A percentile compares a stretch with the other conserved stretches of the same genome.
phyloP scores from a whole-genome alignment of 2,329 filamentous ascomycete species.

The Verticillium alfalfae region DNA sequence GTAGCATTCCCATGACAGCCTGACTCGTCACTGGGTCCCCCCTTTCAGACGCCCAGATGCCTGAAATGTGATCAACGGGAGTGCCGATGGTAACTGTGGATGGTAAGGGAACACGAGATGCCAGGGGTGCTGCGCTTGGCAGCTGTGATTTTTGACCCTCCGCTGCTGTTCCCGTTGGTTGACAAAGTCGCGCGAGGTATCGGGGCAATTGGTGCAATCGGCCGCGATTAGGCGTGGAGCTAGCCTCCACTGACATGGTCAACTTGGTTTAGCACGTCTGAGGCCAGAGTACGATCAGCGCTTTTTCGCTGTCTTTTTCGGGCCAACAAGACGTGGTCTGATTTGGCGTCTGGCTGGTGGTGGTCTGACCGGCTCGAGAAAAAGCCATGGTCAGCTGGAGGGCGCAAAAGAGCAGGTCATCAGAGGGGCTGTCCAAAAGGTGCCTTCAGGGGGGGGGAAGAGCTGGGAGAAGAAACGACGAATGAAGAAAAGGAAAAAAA shows the following conservation, averaged over 20 bases:
- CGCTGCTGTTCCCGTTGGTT: too few species aligned
- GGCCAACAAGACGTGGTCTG: neutral
- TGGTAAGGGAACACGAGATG: neutral
- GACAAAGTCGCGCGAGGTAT: too few species aligned
- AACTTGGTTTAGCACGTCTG: neutral
- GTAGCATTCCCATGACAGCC: neutral
- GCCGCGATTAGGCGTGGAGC: neutral
- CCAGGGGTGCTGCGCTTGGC: neutral
- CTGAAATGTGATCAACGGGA: neutral
- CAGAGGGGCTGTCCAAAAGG: too few species aligned
- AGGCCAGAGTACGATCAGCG: neutral
- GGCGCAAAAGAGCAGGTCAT: too few species aligned
- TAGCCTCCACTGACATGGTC: neutral
- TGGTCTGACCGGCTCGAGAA: neutral
- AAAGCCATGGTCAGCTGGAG: too few species aligned
- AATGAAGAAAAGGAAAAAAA: too few species aligned
- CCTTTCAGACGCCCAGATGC: neutral
- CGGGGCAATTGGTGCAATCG: neutral
- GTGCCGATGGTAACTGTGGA: neutral
- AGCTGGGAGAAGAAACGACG: too few species aligned
- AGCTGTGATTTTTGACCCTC: too few species aligned
- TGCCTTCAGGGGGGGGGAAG: too few species aligned
- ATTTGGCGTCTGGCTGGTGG: neutral
- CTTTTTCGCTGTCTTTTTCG: neutral
- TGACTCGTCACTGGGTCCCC: neutral